Base-by-base conservation (phyloP, 139 green algal genomes). In the Yamagishiella unicocca region DNA sequence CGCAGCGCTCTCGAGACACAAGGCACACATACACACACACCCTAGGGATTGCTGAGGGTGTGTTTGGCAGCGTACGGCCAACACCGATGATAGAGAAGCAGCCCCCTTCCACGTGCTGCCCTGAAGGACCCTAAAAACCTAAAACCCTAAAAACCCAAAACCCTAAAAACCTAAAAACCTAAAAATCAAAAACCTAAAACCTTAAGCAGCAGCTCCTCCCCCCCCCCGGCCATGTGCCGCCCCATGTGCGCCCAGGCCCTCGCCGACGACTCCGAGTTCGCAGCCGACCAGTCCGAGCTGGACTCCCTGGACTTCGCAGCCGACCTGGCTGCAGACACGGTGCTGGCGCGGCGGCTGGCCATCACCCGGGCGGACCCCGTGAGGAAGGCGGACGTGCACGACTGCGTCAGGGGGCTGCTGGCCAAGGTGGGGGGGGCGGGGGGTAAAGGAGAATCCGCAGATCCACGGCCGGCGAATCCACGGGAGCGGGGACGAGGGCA, bases 241-340 rank as follows among this genome's bases (percentile, higher is more conserved):
- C 42, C 71, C 40, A 61, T 8, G 27, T 9, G 10, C 42, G 10
- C 31, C 7, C 83, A 92, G 84, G 89, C 84, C 25, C 29, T 88
- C 27, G 58, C 86, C 4, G 89, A 92, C 55, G 79, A 92, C 61
- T 7, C 24, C 0, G 84, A 90, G 55, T 92, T 92, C 79, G 38
- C 84, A 21, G 54, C 58, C 38, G 89, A 92, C 70, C 89, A 90
- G 79, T 50, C 45, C 2, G 89, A 92, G 43, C 71, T 92, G 35
- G 89, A 92, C 71, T 45, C 42, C 2, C 70, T 92, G 46, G 89
- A 92, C 67, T 92, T 92, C 46, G 54, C 76, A 24, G 46, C 62
- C 17, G 87, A 91, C 74, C 81, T 91, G 33, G 45, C 45, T 2
- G 81, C 85, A 42, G 87, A 90, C 61, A 84, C 77, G 55, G 87